These are phyloP conservation scores for Gracilariopsis chorda DNA, from an alignment of 23 red algal species.

Conservation along the genomic window DNA sequence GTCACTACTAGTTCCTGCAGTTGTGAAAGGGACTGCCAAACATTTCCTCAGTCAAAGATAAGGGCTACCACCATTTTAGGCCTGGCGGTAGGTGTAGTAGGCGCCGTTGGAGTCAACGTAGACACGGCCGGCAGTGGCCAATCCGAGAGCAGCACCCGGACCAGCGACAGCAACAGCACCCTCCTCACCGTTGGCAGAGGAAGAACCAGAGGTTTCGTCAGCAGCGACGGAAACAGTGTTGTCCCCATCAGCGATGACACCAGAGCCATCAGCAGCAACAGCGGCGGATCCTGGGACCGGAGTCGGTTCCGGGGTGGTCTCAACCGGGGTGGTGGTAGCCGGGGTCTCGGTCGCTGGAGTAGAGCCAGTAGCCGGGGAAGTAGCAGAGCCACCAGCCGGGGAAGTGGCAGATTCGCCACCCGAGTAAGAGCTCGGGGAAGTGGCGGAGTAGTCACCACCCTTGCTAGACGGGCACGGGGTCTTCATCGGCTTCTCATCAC, in stretches of 20 bases:
- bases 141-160: slow-evolving; percentile 42
- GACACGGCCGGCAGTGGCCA: slow-evolving; percentile 32
- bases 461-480: slow-evolving; percentile 23
- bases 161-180: slow-evolving; percentile 37
- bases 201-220: slow-evolving; percentile 27
- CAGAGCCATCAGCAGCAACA: slow-evolving; percentile 27
- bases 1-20: no score
- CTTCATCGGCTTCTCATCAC: slow-evolving; percentile 14
- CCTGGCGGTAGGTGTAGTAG: slow-evolving; percentile 53
- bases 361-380: slow-evolving; percentile 20
- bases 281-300: slow-evolving; percentile 45
- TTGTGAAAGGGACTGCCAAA: not conserved
- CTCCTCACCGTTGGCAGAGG: slow-evolving; percentile 63
- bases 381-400: slow-evolving; percentile 5
- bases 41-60: not conserved
- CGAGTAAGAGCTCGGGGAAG: slow-evolving; percentile 17
- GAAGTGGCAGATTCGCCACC: not conserved
- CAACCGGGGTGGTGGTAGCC: not conserved
- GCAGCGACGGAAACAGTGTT: slow-evolving; percentile 55
- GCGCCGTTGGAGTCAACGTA: slow-evolving; percentile 36
- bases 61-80: slow-evolving; percentile 23
- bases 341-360: not conserved
- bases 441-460: slow-evolving; percentile 4
- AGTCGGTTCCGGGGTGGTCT: not conserved
- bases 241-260: slow-evolving; percentile 53